Percentiles rank a stretch among this genome's conserved stretches.
Conservation (phyloP, 345 rosid species). For the Pistacia integerrima region DNA sequence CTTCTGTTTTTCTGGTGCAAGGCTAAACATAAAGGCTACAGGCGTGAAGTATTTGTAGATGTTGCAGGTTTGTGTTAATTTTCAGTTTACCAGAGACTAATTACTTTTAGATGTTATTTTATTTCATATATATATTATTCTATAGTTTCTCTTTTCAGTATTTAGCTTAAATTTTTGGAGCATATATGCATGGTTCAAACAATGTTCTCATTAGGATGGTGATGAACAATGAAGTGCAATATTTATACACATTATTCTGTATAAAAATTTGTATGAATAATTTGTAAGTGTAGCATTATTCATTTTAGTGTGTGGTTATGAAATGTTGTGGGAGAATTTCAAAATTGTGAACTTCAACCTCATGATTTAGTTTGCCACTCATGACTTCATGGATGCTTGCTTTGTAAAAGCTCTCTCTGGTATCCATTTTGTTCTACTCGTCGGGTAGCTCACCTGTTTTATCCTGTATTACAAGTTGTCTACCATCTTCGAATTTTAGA, state of each 20-base stretch:
- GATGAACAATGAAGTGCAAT: background rate
- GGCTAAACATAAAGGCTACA: constrained; percentile 59
- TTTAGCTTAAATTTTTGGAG: background rate
- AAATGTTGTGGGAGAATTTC: background rate
- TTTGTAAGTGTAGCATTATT: too few relatives aligned
- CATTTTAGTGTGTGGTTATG: too few relatives aligned
- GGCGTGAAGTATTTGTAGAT: constrained; percentile 82
- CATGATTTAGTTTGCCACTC: background rate
- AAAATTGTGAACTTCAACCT: background rate
- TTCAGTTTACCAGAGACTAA: constrained; percentile 1
- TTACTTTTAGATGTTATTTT: background rate
- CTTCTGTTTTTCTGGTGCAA: constrained; percentile 56
- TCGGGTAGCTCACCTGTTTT: too few relatives aligned
- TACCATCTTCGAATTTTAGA: background rate
- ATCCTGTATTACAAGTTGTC: background rate
- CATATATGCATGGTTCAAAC: background rate
- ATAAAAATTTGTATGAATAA: too few relatives aligned
- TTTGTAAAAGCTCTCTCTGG: background rate
- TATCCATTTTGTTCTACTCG: background rate
- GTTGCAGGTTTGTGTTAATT: constrained; percentile 68
- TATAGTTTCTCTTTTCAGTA: background rate
- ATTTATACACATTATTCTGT: too few relatives aligned
- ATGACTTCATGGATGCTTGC: background rate
- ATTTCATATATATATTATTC: background rate
- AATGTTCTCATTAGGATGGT: background rate